Evolutionary conservation across 768 basidiomycete genomes (phyloP).

Genomic region (Boletus rex-veris): DNA sequence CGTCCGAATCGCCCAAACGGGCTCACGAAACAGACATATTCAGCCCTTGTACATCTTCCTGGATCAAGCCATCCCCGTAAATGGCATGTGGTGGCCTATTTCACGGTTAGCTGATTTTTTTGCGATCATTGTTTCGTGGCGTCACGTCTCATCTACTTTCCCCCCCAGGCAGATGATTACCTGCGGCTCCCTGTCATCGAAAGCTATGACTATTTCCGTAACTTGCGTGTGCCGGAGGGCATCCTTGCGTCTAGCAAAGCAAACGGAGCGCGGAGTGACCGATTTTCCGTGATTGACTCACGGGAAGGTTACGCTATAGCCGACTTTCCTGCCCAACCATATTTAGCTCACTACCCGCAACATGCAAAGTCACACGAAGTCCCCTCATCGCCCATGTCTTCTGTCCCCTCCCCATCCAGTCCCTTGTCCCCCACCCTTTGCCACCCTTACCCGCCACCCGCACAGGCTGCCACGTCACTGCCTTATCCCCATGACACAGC

Average conservation of each 20-base stretch:
- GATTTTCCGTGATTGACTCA: constrained; percentile 14
- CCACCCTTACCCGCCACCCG: constrained; percentile 3
- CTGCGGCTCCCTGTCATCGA: constrained; percentile 68
- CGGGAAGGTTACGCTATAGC: constrained; percentile 12
- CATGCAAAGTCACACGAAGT: constrained; percentile 11
- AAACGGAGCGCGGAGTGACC: constrained; percentile 31
- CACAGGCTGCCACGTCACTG: constrained; percentile 3
- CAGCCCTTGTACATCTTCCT: constrained; percentile 66
- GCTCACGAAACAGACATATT: constrained; percentile 85
- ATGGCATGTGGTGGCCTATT: constrained; percentile 86
- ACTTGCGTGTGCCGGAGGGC: constrained; percentile 62
- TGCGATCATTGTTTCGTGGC: neutral
- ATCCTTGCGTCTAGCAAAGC: constrained; percentile 72
- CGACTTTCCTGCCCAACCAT: constrained; percentile 8
- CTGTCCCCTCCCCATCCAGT: constrained; percentile 15
- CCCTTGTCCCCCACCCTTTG: constrained; percentile 11
- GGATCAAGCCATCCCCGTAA: constrained; percentile 57
- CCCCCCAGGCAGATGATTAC: constrained; percentile 63
- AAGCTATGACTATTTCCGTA: constrained; percentile 68
- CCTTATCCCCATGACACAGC: constrained; percentile 6
- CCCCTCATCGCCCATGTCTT: constrained; percentile 8
- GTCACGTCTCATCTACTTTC: constrained; percentile 5
- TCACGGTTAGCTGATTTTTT: constrained; percentile 49
- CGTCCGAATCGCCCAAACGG: constrained; percentile 75
- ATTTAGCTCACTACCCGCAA: constrained; percentile 9